Evolutionary conservation across 257 asterid species (phyloP).

Genomic region (Vinca minor): DNA sequence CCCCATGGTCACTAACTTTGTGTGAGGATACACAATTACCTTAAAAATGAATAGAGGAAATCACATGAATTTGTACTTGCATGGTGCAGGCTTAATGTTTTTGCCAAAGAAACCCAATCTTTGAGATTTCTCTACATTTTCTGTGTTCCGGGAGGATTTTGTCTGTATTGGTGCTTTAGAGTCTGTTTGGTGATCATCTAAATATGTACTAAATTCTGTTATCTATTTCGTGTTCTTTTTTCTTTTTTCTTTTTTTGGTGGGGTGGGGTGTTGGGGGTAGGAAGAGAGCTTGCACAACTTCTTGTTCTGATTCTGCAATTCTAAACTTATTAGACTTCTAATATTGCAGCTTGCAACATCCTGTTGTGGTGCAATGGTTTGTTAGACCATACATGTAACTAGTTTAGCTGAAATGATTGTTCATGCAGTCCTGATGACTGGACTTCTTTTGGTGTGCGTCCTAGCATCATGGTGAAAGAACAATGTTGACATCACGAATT

Average conservation of each 20-base stretch:
- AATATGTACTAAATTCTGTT: too few relatives aligned
- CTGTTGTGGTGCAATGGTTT: too few relatives aligned
- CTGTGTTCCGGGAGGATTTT: background rate
- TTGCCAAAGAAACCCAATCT: background rate
- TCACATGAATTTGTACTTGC: background rate
- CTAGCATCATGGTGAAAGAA: background rate
- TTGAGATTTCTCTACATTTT: too few relatives aligned
- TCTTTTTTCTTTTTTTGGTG: too few relatives aligned
- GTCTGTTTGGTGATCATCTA: too few relatives aligned
- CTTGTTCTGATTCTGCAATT: too few relatives aligned
- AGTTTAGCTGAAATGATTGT: background rate
- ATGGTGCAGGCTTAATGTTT: background rate
- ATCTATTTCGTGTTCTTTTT: too few relatives aligned
- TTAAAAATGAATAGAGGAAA: background rate
- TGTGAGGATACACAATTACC: background rate
- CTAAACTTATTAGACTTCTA: background rate
- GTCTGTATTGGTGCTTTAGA: too few relatives aligned
- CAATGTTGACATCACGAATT: background rate
- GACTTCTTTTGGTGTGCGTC: background rate
- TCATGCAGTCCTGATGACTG: background rate
- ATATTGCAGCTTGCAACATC: too few relatives aligned
- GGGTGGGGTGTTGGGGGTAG: too few relatives aligned
- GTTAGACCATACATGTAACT: too few relatives aligned
- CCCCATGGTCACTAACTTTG: background rate
- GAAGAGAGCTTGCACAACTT: too few relatives aligned